A percentile compares a stretch with the other conserved stretches of the same genome.
These are phyloP conservation scores for Pythium brassicae DNA, from an alignment of 352 stramenopile species.

Conservation along the genomic window DNA sequence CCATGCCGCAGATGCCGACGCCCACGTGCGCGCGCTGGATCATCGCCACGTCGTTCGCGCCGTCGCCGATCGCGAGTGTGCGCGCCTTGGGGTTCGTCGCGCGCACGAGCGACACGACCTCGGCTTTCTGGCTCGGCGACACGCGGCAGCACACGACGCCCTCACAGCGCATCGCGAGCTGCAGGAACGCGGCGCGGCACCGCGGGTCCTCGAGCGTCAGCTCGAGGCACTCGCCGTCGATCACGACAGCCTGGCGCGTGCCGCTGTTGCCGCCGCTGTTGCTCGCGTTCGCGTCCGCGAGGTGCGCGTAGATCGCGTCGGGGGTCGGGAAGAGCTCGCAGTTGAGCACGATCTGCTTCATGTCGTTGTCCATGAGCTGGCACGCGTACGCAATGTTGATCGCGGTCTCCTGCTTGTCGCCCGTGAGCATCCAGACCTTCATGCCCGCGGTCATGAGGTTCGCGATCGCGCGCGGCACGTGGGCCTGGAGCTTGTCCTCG, in stretches of 20 bases:
- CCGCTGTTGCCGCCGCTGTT: conserved; percentile 4
- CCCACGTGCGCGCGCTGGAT: conserved; percentile 90
- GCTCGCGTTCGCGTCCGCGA: conserved; percentile 26
- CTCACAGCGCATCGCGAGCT: conserved; percentile 64
- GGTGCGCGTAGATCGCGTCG: conserved; percentile 32
- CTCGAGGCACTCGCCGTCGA: conserved; percentile 47
- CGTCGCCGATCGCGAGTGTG: conserved; percentile 90
- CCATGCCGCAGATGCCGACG: conserved; percentile 88
- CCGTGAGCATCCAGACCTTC: conserved; percentile 92
- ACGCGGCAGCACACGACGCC: conserved; percentile 83
- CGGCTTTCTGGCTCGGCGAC: conserved; percentile 78
- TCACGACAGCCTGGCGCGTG: conserved; percentile 26
- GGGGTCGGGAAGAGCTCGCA: conserved; percentile 55
- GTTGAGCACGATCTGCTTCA: conserved; percentile 72
- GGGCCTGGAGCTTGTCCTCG: conserved; percentile 92
- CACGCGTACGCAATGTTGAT: conserved; percentile 94
- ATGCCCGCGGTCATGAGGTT: conserved; percentile 86
- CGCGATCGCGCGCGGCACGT: conserved; percentile 85
- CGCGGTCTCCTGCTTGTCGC: conserved; percentile 93
- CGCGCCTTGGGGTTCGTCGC: conserved; percentile 40
- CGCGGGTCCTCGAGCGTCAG: no score
- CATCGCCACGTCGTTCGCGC: conserved; percentile 95
- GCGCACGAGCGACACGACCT: conserved; percentile 68
- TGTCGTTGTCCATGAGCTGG: conserved; percentile 86
- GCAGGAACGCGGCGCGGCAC: conserved; percentile 15